Conservation (phyloP, 257 asterid species). For the Linaria vulgaris region DNA sequence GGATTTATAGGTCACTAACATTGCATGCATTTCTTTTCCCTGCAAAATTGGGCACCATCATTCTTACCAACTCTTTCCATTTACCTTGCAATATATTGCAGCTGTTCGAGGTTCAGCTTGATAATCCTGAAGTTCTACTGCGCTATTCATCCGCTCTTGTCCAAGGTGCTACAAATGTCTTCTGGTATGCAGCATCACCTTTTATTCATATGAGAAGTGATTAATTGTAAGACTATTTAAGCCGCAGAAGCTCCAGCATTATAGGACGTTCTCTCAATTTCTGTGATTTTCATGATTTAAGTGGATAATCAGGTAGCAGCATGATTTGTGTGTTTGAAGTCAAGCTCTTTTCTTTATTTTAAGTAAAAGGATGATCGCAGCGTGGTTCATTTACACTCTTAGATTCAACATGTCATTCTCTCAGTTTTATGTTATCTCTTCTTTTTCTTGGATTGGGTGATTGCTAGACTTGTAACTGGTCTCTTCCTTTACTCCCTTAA, state of each 20-base stretch:
- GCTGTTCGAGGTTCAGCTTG: constrained; percentile 85
- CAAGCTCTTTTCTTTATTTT: background rate
- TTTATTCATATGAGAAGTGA: constrained; percentile 16
- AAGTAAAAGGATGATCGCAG: background rate
- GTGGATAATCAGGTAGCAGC: background rate
- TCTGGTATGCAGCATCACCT: constrained; percentile 66
- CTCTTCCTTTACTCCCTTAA: too few species aligned
- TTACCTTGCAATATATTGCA: constrained; percentile 35
- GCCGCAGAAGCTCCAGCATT: background rate
- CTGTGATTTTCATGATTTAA: background rate
- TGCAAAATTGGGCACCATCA: constrained; percentile 7
- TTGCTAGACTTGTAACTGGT: too few species aligned
- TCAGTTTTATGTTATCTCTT: too few species aligned
- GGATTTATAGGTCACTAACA: background rate
- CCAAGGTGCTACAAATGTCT: constrained; percentile 92
- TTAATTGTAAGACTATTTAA: constrained; percentile 3
- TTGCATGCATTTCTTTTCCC: constrained; percentile 1
- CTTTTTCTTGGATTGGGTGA: too few species aligned
- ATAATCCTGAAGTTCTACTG: constrained; percentile 70
- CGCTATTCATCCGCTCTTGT: constrained; percentile 93
- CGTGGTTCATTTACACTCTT: background rate
- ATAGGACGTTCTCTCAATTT: background rate
- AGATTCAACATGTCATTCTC: background rate
- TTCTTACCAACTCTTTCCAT: background rate
- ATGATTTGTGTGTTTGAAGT: background rate